A percentile compares a stretch with the other conserved stretches of the same genome.
Conservation (phyloP, 192 early-diverging fungal species). For the Mortierella antarctica region DNA sequence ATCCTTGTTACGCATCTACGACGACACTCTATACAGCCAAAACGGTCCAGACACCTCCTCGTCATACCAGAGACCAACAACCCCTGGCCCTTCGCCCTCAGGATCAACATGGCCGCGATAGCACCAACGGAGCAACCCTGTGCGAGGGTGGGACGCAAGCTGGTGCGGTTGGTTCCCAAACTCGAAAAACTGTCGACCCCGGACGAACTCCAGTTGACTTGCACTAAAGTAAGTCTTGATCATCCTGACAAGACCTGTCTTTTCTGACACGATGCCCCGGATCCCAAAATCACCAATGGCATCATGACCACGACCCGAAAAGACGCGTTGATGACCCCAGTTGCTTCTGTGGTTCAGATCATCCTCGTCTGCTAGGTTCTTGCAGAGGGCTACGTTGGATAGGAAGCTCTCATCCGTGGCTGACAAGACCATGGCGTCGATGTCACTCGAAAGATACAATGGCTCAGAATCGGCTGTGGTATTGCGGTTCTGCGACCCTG, state of each 20-base stretch:
- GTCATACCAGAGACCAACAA: conserved; percentile 16
- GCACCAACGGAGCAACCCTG: background rate
- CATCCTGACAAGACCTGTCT: conserved; percentile 6
- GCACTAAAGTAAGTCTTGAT: conserved; percentile 19
- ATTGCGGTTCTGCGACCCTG: too few species aligned
- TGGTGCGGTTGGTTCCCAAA: conserved; percentile 5
- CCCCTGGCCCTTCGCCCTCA: background rate
- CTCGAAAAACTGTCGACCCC: background rate
- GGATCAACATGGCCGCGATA: conserved; percentile 2
- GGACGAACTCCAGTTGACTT: background rate
- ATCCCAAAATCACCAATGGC: conserved; percentile 16
- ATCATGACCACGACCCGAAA: conserved; percentile 11
- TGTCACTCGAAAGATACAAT: too few species aligned
- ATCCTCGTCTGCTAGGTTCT: background rate
- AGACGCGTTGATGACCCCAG: conserved; percentile 20
- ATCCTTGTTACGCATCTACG: background rate
- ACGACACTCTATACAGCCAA: conserved; percentile 6
- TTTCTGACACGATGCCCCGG: conserved; percentile 9
- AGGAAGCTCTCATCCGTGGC: too few species aligned
- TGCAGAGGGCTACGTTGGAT: background rate
- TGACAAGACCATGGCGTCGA: too few species aligned
- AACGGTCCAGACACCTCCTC: conserved; percentile 15
- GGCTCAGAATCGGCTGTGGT: too few species aligned
- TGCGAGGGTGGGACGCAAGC: background rate
- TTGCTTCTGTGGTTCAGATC: background rate